Conservation (phyloP, 495 filamentous ascomycete species). For the Symbiotaphrina buchneri region DNA sequence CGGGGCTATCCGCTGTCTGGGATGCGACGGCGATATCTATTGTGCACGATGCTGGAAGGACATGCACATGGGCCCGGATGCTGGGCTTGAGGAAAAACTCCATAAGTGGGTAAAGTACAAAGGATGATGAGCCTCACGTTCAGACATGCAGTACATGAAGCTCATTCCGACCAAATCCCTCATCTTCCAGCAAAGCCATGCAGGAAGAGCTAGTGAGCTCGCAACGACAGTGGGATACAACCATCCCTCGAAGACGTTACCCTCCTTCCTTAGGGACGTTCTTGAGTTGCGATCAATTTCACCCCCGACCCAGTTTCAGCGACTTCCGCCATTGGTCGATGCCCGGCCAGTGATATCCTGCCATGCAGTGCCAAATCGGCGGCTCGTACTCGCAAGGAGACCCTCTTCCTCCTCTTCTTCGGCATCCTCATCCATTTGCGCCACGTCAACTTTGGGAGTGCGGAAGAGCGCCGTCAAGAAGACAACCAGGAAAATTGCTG, state of each 20-base stretch:
- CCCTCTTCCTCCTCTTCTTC: constrained; percentile 94
- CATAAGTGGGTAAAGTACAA: background rate
- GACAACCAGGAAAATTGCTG: constrained; percentile 53
- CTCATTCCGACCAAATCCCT: no score
- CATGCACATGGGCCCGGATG: background rate
- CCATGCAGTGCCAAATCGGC: constrained; percentile 69
- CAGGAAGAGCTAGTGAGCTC: no score
- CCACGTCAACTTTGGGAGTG: constrained; percentile 51
- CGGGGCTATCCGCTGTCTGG: background rate
- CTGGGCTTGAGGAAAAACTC: background rate
- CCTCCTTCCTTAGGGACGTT: no score
- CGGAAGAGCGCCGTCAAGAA: constrained; percentile 55
- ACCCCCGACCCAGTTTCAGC: no score
- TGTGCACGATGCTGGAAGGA: background rate
- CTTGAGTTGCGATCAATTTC: no score
- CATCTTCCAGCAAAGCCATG: no score
- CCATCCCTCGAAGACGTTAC: no score
- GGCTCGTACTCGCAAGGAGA: constrained; percentile 55
- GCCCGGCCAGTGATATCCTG: constrained; percentile 51
- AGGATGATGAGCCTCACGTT: background rate
- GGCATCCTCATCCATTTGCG: constrained; percentile 63
- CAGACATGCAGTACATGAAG: no score
- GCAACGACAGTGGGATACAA: no score
- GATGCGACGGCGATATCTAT: background rate
- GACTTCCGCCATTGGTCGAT: no score